phyloP scores from a whole-genome alignment of 192 early-diverging fungal genomes.

The Diversispora eburnea region DNA sequence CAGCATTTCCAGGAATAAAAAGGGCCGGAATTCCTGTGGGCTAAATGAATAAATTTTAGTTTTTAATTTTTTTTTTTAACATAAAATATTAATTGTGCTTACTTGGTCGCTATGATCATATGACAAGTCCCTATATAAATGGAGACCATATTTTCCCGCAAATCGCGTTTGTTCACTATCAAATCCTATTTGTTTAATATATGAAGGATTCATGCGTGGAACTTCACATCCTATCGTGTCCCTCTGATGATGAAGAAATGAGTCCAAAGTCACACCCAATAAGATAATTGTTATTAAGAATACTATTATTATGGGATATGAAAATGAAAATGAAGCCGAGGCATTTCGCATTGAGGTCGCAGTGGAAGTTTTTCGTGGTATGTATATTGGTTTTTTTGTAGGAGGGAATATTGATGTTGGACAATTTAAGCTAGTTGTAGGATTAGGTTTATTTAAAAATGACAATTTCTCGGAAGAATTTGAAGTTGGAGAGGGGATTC shows the following conservation, averaged over 20 bases:
- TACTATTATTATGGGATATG: slow-evolving; percentile 17
- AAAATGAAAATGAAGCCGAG: slow-evolving; percentile 23
- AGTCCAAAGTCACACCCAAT: slow-evolving; percentile 45
- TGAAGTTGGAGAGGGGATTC: background rate
- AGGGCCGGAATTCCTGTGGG: slow-evolving; percentile 78
- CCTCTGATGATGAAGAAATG: slow-evolving; percentile 61
- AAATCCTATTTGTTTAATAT: slow-evolving; percentile 47
- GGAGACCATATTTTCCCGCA: slow-evolving; percentile 71
- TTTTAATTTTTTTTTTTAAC: no score
- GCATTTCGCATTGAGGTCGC: slow-evolving; percentile 14
- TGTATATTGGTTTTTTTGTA: background rate
- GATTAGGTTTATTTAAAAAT: background rate
- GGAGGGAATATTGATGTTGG: background rate
- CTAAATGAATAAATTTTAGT: slow-evolving; percentile 9
- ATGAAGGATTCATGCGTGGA: slow-evolving; percentile 54
- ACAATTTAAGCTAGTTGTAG: background rate
- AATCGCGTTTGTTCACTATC: slow-evolving; percentile 54
- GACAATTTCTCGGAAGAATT: background rate
- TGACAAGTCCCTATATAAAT: slow-evolving; percentile 71
- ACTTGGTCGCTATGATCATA: slow-evolving; percentile 44
- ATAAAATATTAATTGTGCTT: slow-evolving; percentile 7
- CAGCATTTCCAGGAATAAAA: slow-evolving; percentile 95
- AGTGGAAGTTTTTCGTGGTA: background rate
- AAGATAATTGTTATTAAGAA: slow-evolving; percentile 33
- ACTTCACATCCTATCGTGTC: slow-evolving; percentile 55